phyloP scores from a whole-genome alignment of 495 filamentous ascomycete genomes.

The Friedmanniomyces endolithicus region DNA sequence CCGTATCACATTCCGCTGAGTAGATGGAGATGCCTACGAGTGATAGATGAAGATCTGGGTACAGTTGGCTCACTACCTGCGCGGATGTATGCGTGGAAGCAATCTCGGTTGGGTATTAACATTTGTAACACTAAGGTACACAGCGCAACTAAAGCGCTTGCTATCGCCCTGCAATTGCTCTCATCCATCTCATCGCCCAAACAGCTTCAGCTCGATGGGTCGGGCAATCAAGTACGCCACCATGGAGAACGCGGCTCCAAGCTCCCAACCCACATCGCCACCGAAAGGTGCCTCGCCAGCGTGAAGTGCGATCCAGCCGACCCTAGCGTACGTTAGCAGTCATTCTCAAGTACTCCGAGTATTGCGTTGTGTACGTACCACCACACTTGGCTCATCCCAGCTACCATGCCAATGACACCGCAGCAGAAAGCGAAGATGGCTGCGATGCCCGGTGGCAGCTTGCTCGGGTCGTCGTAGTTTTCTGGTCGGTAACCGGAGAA shows the following conservation, averaged over 20 bases:
- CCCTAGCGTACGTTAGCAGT: constrained; percentile 28
- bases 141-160: neutral
- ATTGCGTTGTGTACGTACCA: neutral
- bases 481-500: constrained; percentile 50
- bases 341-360: neutral
- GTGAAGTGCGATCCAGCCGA: constrained; percentile 55
- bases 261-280: constrained; percentile 66
- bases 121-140: neutral
- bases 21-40: no score
- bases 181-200: constrained; percentile 31
- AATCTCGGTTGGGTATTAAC: no score
- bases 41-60: no score
- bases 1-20: no score
- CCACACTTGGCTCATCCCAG: constrained; percentile 70
- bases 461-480: constrained; percentile 45
- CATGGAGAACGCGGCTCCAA: constrained; percentile 47
- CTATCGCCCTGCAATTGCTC: neutral
- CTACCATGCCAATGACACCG: constrained; percentile 58
- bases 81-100: no score
- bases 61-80: no score
- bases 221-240: constrained; percentile 38
- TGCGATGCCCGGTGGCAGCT: constrained; percentile 60
- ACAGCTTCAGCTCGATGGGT: constrained; percentile 42
- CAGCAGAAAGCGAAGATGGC: constrained; percentile 54
- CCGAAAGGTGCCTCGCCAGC: constrained; percentile 45